Evolutionary conservation across 306 rosid genomes (phyloP).

Genomic region (Inga oerstediana): DNA sequence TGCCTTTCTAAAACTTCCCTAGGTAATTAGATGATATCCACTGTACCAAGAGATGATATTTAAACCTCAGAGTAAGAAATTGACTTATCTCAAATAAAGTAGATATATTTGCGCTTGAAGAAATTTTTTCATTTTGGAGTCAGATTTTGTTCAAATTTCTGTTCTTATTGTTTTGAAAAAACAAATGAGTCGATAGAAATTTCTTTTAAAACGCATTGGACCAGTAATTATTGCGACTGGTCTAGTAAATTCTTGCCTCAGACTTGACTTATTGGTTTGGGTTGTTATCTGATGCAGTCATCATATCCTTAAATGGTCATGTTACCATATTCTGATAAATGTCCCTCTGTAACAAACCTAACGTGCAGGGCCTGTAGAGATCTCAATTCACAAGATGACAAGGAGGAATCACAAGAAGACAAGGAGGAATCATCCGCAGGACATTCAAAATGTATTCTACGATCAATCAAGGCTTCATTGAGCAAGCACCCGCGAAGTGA

Average conservation of each 20-base stretch:
- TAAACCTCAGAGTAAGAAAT: neutral
- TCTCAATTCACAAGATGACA: constrained; percentile 56
- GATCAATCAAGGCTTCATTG: constrained; percentile 83
- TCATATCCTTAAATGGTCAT: constrained; percentile 4
- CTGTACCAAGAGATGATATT: neutral
- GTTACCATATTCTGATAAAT: constrained; percentile 21
- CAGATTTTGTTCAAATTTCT: neutral
- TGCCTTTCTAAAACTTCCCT: neutral
- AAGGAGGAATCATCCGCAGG: constrained; percentile 73
- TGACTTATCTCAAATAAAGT: neutral
- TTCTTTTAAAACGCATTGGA: neutral
- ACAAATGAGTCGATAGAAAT: constrained; percentile 10
- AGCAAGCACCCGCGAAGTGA: constrained; percentile 74
- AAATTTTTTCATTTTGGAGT: neutral
- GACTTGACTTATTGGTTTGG: constrained; percentile 25
- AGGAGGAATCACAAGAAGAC: constrained; percentile 64
- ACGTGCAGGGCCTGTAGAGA: constrained; percentile 69
- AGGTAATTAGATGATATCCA: neutral
- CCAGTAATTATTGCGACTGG: neutral
- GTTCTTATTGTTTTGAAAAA: neutral
- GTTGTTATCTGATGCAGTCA: constrained; percentile 8
- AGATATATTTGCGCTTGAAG: neutral
- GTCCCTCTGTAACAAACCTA: constrained; percentile 20
- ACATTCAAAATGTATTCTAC: constrained; percentile 80
- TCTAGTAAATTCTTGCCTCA: constrained; percentile 11